These are phyloP conservation scores for Yamadazyma takamatsuzukensis DNA, from an alignment of 805 yeast species.

Conservation along the genomic window DNA sequence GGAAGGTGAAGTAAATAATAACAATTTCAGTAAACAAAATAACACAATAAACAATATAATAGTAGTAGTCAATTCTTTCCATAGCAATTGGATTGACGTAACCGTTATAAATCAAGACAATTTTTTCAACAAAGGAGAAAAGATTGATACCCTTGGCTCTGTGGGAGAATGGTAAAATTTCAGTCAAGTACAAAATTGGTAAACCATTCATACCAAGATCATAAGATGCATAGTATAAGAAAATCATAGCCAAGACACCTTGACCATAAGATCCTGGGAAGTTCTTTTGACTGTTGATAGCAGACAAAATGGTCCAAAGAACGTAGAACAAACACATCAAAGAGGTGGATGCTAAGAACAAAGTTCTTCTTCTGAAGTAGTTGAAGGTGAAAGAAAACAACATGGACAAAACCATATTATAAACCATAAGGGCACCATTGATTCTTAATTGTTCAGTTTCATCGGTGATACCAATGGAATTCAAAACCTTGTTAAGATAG, in stretches of 20 bases:
- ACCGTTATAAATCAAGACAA: slow-evolving; percentile 22
- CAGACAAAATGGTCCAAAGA: slow-evolving; percentile 23
- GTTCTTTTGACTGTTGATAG: slow-evolving; percentile 17
- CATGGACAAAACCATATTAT: slow-evolving; percentile 35
- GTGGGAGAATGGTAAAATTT: slow-evolving; percentile 33
- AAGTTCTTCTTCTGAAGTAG: slow-evolving; percentile 23
- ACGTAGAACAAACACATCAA: slow-evolving; percentile 24
- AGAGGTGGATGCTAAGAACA: slow-evolving; percentile 22
- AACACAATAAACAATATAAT: slow-evolving; percentile 40
- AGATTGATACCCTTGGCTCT: slow-evolving; percentile 41
- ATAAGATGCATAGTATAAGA: slow-evolving; percentile 19
- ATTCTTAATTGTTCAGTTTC: slow-evolving; percentile 42
- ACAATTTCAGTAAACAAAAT: slow-evolving; percentile 25
- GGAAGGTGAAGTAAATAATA: slow-evolving; percentile 31
- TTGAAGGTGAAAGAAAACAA: slow-evolving; percentile 13
- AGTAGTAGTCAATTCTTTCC: slow-evolving; percentile 41
- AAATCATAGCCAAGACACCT: slow-evolving; percentile 23
- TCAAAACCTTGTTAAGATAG: slow-evolving; percentile 47
- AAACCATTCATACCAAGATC: slow-evolving; percentile 41
- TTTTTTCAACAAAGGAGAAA: slow-evolving; percentile 18
- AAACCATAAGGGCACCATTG: slow-evolving; percentile 50
- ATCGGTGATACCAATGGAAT: slow-evolving; percentile 51
- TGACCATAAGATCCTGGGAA: slow-evolving; percentile 13
- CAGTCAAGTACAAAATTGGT: slow-evolving; percentile 45
- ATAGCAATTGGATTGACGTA: slow-evolving; percentile 37